Conservation (phyloP, 768 basidiomycete species). For the Termitomyces sp. region DNA sequence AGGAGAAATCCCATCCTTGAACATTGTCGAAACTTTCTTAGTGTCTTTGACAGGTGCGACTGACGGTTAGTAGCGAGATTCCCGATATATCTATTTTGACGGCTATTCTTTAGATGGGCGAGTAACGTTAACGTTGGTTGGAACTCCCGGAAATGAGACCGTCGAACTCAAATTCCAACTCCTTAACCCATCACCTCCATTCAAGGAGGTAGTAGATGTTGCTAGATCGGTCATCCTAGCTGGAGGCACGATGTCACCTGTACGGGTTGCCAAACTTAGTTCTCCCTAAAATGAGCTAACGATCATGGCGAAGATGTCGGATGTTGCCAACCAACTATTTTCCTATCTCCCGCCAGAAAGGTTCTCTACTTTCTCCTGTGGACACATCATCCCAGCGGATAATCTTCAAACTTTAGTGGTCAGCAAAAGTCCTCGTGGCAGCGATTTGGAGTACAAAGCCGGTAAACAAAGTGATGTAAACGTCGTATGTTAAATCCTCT, state of each 20-base stretch:
- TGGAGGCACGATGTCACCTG: constrained; percentile 99
- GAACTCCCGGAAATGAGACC: constrained; percentile 32
- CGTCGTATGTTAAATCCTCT: constrained; percentile 42
- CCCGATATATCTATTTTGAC: background rate
- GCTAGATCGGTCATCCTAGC: constrained; percentile 88
- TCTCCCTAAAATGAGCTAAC: background rate
- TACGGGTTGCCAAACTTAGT: constrained; percentile 28
- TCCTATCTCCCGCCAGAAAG: constrained; percentile 53
- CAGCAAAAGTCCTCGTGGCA: constrained; percentile 69
- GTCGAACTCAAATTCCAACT: constrained; percentile 86
- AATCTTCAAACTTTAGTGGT: constrained; percentile 78
- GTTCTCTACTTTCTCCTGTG: constrained; percentile 83
- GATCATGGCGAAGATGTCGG: constrained; percentile 61
- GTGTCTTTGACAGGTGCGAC: constrained; percentile 71
- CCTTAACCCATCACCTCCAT: constrained; percentile 86
- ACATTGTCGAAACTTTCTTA: constrained; percentile 77
- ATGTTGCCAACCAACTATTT: constrained; percentile 81
- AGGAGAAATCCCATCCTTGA: constrained; percentile 68
- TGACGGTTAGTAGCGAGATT: constrained; percentile 46
- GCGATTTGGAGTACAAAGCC: constrained; percentile 78
- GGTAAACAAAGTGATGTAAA: constrained; percentile 61
- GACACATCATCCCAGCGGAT: constrained; percentile 82
- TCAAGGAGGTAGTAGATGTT: constrained; percentile 76
- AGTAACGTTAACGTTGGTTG: constrained; percentile 52
- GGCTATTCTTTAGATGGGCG: constrained; percentile 59